Conservation (phyloP, 208 protist species). For the Leishmania guyanensis region DNA sequence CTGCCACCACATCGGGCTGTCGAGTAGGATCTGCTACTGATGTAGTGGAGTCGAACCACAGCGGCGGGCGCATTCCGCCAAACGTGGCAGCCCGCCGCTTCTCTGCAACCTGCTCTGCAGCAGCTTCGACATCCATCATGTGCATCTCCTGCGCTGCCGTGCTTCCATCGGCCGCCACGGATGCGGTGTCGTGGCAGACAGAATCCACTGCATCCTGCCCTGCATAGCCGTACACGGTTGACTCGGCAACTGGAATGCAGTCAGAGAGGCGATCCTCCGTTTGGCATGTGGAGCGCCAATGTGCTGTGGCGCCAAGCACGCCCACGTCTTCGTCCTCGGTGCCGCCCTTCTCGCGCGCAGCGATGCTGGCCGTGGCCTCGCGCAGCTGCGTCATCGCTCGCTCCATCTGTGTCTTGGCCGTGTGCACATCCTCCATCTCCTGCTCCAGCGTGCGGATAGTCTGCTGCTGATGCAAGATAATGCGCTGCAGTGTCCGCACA, state of each 20-base stretch:
- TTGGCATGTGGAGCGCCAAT: slow-evolving; percentile 32
- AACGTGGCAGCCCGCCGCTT: slow-evolving; percentile 26
- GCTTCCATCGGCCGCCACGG: not conserved
- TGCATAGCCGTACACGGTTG: not conserved
- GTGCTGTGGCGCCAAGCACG: slow-evolving; percentile 13
- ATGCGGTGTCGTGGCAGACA: not conserved
- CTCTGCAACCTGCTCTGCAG: slow-evolving; percentile 9
- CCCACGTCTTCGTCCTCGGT: slow-evolving; percentile 19
- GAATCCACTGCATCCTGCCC: not conserved
- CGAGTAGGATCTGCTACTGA: slow-evolving; percentile 7
- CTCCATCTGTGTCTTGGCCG: slow-evolving; percentile 27
- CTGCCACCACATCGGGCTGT: not conserved
- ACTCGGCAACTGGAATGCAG: not conserved
- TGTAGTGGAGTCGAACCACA: slow-evolving; percentile 19
- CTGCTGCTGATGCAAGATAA: slow-evolving; percentile 52
- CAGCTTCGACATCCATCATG: slow-evolving; percentile 23
- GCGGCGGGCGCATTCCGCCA: slow-evolving; percentile 12
- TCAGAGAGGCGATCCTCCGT: slow-evolving; percentile 18
- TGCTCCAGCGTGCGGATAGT: slow-evolving; percentile 43
- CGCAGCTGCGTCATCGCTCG: slow-evolving; percentile 27
- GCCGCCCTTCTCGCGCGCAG: not conserved
- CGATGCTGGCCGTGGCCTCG: slow-evolving; percentile 7
- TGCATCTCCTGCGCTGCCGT: slow-evolving; percentile 17
- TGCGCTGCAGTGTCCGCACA: slow-evolving; percentile 40
- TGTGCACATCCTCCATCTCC: slow-evolving; percentile 36